Percentiles rank a stretch among this genome's conserved stretches.
phyloP scores from a whole-genome alignment of 768 basidiomycete species.

The Astraeus odoratus region DNA sequence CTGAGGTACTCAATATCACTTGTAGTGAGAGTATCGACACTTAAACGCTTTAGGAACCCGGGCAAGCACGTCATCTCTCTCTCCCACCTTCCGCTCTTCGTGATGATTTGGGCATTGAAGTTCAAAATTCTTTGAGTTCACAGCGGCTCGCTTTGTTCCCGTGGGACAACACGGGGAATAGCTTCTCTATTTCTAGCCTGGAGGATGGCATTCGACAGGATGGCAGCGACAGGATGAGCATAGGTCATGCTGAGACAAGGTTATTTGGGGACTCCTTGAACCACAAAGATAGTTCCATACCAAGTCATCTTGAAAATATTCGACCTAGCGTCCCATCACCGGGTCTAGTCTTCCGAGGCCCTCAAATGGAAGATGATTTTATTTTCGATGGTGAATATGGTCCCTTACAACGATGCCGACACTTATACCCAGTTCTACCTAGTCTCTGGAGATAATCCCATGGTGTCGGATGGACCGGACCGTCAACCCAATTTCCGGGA shows the following conservation, averaged over 20 bases:
- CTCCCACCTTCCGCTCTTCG: slow-evolving; percentile 46
- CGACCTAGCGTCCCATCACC: slow-evolving; percentile 45
- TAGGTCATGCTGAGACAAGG: slow-evolving; percentile 47
- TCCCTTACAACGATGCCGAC: slow-evolving; percentile 1
- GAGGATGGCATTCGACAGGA: slow-evolving; percentile 25
- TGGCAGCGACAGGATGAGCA: slow-evolving; percentile 39
- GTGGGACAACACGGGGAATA: slow-evolving; percentile 75
- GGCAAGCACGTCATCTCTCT: slow-evolving; percentile 73
- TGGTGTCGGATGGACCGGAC: slow-evolving; percentile 42
- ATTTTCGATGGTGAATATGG: slow-evolving; percentile 51
- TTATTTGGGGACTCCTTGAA: slow-evolving; percentile 51
- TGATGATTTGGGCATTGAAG: slow-evolving; percentile 42
- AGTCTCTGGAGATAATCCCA: slow-evolving; percentile 22
- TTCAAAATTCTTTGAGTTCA: slow-evolving; percentile 39
- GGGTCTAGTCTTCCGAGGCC: slow-evolving; percentile 28
- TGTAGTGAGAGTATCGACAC: not conserved
- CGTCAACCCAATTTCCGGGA: slow-evolving; percentile 41
- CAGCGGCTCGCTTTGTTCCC: slow-evolving; percentile 71
- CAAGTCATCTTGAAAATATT: slow-evolving; percentile 40
- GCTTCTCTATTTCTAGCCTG: slow-evolving; percentile 43
- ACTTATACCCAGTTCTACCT: slow-evolving; percentile 15
- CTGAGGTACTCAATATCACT: slow-evolving; percentile 38
- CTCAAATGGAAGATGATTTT: slow-evolving; percentile 55
- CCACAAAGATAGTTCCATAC: slow-evolving; percentile 52
- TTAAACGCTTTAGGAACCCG: slow-evolving; percentile 59